phyloP scores from a whole-genome alignment of 2,329 filamentous ascomycete species.

The Neurospora sp. region DNA sequence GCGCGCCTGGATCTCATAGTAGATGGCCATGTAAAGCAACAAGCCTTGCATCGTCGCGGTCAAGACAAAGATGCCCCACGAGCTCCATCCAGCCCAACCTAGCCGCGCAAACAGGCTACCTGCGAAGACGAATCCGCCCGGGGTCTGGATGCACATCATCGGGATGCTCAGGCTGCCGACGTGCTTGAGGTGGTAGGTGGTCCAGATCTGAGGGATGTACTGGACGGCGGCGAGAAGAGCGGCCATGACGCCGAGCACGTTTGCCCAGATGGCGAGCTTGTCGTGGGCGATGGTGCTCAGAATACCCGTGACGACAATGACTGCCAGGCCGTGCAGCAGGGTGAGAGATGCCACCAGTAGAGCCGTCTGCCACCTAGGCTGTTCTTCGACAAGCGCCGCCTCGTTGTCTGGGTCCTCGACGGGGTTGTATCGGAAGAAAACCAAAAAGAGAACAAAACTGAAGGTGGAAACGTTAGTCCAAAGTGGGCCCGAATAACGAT shows the following conservation, averaged over 20 bases:
- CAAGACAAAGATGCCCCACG: slow-evolving; percentile 84
- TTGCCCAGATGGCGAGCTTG: slow-evolving; percentile 69
- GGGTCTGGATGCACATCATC: slow-evolving; percentile 98
- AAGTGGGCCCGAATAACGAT: no score
- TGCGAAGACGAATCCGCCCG: slow-evolving; percentile 83
- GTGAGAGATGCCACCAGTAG: slow-evolving; percentile 63
- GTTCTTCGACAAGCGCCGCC: slow-evolving; percentile 33
- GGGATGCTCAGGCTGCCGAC: slow-evolving; percentile 87
- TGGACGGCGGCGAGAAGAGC: slow-evolving; percentile 74
- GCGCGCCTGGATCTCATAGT: slow-evolving; percentile 51
- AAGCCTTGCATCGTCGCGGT: slow-evolving; percentile 79
- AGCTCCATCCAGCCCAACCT: slow-evolving; percentile 81
- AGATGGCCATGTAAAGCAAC: slow-evolving; percentile 69
- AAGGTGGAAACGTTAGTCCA: neutral
- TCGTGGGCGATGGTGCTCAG: slow-evolving; percentile 53
- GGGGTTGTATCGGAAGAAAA: slow-evolving; percentile 72
- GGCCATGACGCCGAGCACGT: slow-evolving; percentile 70
- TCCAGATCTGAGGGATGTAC: slow-evolving; percentile 92
- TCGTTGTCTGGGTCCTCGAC: slow-evolving; percentile 37
- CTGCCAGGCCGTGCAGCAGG: slow-evolving; percentile 63
- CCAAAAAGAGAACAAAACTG: slow-evolving; percentile 84
- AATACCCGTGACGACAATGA: slow-evolving; percentile 58
- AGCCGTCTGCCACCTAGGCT: slow-evolving; percentile 68
- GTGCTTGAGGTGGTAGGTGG: slow-evolving; percentile 74
- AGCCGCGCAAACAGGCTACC: slow-evolving; percentile 71